phyloP scores from a whole-genome alignment of 2,329 filamentous ascomycete genomes.

The Monascus ruber region DNA sequence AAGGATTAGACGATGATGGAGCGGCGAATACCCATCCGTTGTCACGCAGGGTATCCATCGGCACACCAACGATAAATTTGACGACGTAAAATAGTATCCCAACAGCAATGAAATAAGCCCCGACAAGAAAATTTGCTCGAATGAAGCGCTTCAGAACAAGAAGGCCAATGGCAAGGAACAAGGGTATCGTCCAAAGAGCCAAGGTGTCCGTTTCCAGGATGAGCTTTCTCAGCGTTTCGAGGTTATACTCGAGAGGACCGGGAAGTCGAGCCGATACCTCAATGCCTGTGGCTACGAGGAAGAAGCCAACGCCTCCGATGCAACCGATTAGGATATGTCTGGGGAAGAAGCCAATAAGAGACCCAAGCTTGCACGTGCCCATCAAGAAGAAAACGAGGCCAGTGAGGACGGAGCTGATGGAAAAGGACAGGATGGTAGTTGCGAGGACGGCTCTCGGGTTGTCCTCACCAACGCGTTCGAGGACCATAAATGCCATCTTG shows the following conservation, averaged over 20 bases:
- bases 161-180: conserved; percentile 63
- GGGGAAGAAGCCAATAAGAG: conserved; percentile 92
- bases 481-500: conserved; percentile 89
- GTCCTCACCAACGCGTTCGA: conserved; percentile 63
- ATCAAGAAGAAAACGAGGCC: conserved; percentile 79
- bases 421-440: conserved; percentile 86
- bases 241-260: conserved; percentile 71
- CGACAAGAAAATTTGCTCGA: conserved; percentile 74
- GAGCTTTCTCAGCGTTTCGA: conserved; percentile 64
- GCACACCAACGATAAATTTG: conserved; percentile 45
- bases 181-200: conserved; percentile 70
- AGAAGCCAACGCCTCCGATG: conserved; percentile 94
- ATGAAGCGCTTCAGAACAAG: conserved; percentile 66
- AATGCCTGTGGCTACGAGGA: conserved; percentile 79
- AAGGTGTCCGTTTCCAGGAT: conserved; percentile 58
- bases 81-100: conserved; percentile 46
- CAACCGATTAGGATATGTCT: conserved; percentile 93
- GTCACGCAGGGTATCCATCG: conserved; percentile 55
- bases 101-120: conserved; percentile 75
- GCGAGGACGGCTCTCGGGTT: conserved; percentile 79
- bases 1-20: conserved; percentile 73
- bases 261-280: conserved; percentile 86
- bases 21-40: conserved; percentile 86
- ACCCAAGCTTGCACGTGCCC: conserved; percentile 76
- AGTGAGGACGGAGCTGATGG: conserved; percentile 80